Evolutionary conservation across 164 flowering plant species (phyloP).

Genomic region (Nymphaea thermarum): DNA sequence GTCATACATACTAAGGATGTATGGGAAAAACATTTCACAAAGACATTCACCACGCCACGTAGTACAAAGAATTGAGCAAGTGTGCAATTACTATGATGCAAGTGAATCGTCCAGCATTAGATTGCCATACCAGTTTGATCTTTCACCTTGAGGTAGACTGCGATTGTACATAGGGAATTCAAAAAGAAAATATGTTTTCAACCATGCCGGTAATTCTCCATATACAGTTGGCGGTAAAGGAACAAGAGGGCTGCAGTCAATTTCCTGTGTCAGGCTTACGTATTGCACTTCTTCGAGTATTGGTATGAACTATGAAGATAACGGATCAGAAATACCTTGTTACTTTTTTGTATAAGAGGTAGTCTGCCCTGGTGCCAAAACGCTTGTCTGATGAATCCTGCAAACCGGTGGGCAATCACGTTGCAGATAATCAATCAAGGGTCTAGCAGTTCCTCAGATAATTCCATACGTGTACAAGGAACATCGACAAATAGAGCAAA

Average conservation of each 20-base stretch:
- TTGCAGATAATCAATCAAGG: background rate
- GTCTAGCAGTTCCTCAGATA: no score
- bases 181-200: slow-evolving; percentile 56
- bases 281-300: background rate
- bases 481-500: slow-evolving; percentile 8
- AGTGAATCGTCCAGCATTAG: background rate
- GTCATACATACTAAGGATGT: background rate
- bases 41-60: no score
- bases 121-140: background rate
- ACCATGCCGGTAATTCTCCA: slow-evolving; percentile 64
- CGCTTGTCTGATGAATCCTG: slow-evolving; percentile 92
- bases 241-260: slow-evolving; percentile 67
- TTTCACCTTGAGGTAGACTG: slow-evolving; percentile 41
- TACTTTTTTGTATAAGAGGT: slow-evolving; percentile 49
- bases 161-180: slow-evolving; percentile 83
- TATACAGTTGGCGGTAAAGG: slow-evolving; percentile 70
- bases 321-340: slow-evolving; percentile 48
- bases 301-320: background rate
- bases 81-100: background rate
- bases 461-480: no score
- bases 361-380: slow-evolving; percentile 44
- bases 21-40: background rate
- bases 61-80: background rate
- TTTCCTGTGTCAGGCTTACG: background rate
- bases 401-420: slow-evolving; percentile 2